phyloP scores from a whole-genome alignment of 2,329 filamentous ascomycete species.

The Fusarium tuaranense region DNA sequence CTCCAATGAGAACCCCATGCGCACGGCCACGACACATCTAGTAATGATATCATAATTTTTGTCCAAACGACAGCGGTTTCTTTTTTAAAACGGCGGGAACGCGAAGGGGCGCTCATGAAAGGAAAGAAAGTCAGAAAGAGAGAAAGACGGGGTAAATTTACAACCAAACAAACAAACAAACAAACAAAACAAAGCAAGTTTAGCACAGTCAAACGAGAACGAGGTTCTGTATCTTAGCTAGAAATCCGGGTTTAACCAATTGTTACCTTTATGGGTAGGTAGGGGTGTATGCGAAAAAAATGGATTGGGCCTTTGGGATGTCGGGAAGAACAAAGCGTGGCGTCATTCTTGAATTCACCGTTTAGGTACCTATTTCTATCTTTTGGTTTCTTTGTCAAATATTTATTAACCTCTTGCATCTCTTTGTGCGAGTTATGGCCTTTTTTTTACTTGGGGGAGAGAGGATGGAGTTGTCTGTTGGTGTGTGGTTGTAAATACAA shows the following conservation, averaged over 20 bases:
- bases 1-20: conserved; percentile 30
- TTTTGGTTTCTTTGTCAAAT: conserved; percentile 15
- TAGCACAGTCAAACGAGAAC: neutral
- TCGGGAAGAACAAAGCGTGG: conserved; percentile 29
- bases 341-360: conserved; percentile 27
- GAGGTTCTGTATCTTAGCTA: conserved; percentile 6
- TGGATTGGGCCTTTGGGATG: conserved; percentile 1
- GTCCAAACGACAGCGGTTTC: conserved; percentile 3
- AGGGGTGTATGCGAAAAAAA: conserved; percentile 14
- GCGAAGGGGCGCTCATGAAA: neutral
- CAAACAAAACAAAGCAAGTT: neutral
- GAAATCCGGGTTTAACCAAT: neutral
- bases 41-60: conserved; percentile 15
- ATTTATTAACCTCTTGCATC: neutral
- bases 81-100: neutral
- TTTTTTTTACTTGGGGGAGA: neutral
- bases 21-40: neutral
- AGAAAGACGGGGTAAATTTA: neutral
- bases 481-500: neutral
- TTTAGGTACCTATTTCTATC: conserved; percentile 1
- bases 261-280: neutral
- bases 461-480: neutral
- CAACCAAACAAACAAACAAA: neutral
- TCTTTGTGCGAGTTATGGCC: conserved; percentile 7
- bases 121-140: neutral